Evolutionary conservation across 768 basidiomycete genomes (phyloP).

Genomic region (Exidia glandulosa): DNA sequence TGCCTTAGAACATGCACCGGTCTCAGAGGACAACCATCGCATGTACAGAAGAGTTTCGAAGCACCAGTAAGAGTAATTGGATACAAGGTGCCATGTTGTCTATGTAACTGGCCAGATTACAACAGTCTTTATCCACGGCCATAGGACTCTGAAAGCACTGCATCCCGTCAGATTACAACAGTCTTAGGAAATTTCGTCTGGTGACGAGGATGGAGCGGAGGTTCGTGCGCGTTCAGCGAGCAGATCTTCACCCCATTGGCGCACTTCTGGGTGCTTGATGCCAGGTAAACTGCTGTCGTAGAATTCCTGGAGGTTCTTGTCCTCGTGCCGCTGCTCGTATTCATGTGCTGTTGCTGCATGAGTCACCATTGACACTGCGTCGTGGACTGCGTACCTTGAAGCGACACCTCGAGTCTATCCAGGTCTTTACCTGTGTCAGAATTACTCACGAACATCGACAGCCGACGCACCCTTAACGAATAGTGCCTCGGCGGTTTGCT

Average conservation of each 20-base stretch:
- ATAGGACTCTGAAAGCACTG: no score
- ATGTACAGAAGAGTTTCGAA: no score
- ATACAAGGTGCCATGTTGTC: no score
- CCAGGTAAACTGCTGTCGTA: constrained; percentile 71
- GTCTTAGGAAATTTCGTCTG: no score
- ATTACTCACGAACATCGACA: not conserved
- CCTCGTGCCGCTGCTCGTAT: constrained; percentile 49
- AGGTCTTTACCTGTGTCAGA: constrained; percentile 42
- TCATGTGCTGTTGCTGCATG: constrained; percentile 41
- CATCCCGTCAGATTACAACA: no score
- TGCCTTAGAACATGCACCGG: no score
- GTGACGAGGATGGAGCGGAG: no score
- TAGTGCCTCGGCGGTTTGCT: constrained; percentile 56
- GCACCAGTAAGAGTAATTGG: no score
- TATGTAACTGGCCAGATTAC: no score
- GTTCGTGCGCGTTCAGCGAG: constrained; percentile 36
- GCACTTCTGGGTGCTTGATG: constrained; percentile 61
- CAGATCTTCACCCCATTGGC: constrained; percentile 55
- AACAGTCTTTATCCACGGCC: no score
- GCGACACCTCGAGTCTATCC: constrained; percentile 80
- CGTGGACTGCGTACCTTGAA: constrained; percentile 44
- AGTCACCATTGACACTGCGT: not conserved
- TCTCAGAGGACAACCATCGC: no score
- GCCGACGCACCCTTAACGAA: constrained; percentile 69
- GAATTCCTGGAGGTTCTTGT: constrained; percentile 52